Evolutionary conservation across 139 green algal species (phyloP), one percentile per base, ranked within the genome.

Genomic region (Tetradesmus lagerheimii): DNA sequence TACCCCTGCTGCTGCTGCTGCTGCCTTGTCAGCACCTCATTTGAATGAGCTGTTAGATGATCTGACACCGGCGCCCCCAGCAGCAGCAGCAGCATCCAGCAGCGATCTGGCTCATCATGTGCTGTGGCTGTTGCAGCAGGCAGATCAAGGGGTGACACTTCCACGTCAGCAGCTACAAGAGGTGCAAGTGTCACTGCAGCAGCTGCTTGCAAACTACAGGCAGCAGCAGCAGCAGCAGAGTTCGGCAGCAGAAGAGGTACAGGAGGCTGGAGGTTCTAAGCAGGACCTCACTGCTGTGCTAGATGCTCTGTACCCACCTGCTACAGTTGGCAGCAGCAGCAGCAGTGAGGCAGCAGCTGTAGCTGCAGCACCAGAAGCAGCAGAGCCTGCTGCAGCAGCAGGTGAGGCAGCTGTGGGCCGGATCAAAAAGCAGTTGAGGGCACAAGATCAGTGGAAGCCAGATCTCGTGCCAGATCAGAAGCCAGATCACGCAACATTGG

Each of bases 131-230:
- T 16, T 35, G 45, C 34, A 76, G 80, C 80, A 76, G 80, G 34
- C 18, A 14, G 16, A 31, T 38, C 80, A 74, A 15, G 23, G 45
- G 31, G n/a, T 34, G 20, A n/a, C 41, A 18, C 0, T 37, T n/a
- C 80, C 74, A 47, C 45, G 34, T 31, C 80, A 86, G 80, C 80
- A 86, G 80, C 80, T 75, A n/a, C 80, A 76, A 31, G 43, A 86
- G 29, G 35, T 8, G 31, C 43, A 9, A 15, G 45, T 45, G 47
- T 76, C n/a, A 45, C 43, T 34, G 41, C 34, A 76, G 80, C 80
- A 75, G 80, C n/a, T 86, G 80, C 31, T 45, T 18, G 37, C 76
- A 53, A n/a, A 37, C 43, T 66, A 23, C 79, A 41, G 79, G 25
- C 41, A 66, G 23, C 39, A 34, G 5, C 25, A 66, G 43, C 79